phyloP scores from a whole-genome alignment of 1,139 yeast genomes.

The Suhomyces kunorum region DNA sequence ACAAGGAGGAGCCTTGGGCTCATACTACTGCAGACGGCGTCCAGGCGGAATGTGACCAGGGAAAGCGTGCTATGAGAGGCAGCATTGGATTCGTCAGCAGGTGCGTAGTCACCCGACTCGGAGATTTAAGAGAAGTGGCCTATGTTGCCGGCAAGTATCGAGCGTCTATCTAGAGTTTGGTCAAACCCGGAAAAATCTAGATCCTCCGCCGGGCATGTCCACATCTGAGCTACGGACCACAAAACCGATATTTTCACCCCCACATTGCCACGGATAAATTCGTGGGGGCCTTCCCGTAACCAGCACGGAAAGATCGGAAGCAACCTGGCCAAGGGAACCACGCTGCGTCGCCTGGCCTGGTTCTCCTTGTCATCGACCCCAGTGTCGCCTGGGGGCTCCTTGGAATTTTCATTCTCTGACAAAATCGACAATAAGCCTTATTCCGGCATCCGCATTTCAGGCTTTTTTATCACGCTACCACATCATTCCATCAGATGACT shows the following conservation, averaged over 20 bases:
- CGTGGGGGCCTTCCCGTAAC: not conserved
- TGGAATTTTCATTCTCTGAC: no score
- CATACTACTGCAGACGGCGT: not conserved
- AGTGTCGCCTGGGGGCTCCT: not conserved
- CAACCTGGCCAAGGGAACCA: not conserved
- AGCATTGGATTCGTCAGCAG: no score
- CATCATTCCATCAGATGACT: not conserved
- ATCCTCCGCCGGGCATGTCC: slow-evolving; percentile 1
- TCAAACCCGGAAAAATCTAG: slow-evolving; percentile 4
- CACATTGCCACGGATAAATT: not conserved
- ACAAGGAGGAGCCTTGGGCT: not conserved
- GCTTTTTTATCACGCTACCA: not conserved
- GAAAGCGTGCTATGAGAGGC: no score
- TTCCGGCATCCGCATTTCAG: not conserved
- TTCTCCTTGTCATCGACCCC: no score
- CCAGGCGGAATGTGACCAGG: no score
- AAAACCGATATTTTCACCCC: not conserved
- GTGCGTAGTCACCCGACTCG: no score
- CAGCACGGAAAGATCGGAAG: not conserved
- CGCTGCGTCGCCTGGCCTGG: no score
- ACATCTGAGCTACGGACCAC: slow-evolving; percentile 1
- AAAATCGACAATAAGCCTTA: not conserved
- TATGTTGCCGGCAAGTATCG: no score
- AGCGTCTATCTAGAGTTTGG: not conserved
- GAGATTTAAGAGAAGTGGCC: no score